phyloP scores from a whole-genome alignment of 768 basidiomycete species.

The Suillus luteus region DNA sequence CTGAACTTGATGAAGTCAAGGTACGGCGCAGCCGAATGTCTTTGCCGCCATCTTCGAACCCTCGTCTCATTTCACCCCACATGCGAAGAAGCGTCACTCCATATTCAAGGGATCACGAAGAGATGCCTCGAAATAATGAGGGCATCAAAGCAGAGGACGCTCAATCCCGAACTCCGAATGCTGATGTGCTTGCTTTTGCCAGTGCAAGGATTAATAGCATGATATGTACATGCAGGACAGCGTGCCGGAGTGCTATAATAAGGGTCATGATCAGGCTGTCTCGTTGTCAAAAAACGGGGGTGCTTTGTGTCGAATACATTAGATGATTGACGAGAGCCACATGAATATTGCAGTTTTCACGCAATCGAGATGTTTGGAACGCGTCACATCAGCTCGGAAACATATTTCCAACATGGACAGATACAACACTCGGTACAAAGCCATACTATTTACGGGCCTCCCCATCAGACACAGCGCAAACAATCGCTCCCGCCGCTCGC shows the following conservation, averaged over 20 bases:
- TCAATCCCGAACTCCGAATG: conserved; percentile 43
- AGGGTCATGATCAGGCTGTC: too few relatives aligned
- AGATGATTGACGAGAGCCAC: neutral
- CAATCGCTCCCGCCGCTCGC: too few relatives aligned
- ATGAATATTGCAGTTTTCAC: too few relatives aligned
- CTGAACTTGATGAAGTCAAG: conserved; percentile 20
- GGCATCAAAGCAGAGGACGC: conserved; percentile 29
- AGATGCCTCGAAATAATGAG: conserved; percentile 24
- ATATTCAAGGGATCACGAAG: conserved; percentile 31
- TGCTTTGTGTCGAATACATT: neutral
- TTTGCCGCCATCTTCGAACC: conserved; percentile 30
- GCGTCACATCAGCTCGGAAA: too few relatives aligned
- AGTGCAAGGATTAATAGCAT: neutral
- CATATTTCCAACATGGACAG: too few relatives aligned
- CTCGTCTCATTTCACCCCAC: conserved; percentile 33
- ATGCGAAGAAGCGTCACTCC: conserved; percentile 28
- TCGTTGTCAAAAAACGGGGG: neutral
- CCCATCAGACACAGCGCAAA: too few relatives aligned
- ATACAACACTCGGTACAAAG: too few relatives aligned
- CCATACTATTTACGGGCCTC: too few relatives aligned
- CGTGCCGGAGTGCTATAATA: too few relatives aligned
- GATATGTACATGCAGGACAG: neutral
- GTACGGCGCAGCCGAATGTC: conserved; percentile 33
- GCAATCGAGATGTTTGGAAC: too few relatives aligned
- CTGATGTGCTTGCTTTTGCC: neutral